phyloP scores from a whole-genome alignment of 2,329 filamentous ascomycete genomes.

The Cladosporium sp. region DNA sequence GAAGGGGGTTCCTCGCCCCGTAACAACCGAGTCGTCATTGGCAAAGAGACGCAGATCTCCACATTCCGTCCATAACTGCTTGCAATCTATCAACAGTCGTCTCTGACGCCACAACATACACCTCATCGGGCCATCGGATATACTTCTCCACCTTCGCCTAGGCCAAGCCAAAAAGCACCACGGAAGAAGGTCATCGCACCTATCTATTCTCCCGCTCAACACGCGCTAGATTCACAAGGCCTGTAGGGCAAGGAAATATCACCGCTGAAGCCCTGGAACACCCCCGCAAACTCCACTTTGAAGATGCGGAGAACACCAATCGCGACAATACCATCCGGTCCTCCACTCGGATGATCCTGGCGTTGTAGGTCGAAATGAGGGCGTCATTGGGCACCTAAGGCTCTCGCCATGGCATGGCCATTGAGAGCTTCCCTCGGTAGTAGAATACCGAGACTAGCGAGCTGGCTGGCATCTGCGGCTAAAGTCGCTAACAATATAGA shows the following conservation, averaged over 20 bases:
- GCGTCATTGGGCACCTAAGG: no score
- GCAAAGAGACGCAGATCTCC: no score
- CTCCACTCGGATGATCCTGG: neutral
- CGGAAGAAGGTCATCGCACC: neutral
- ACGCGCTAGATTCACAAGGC: neutral
- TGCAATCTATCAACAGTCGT: no score
- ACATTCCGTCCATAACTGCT: no score
- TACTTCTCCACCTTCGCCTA: neutral
- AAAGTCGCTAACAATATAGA: no score
- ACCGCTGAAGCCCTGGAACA: neutral
- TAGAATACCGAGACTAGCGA: no score
- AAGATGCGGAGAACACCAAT: neutral
- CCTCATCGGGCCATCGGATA: neutral
- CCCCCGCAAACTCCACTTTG: neutral
- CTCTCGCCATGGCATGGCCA: no score
- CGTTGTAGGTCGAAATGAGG: no score
- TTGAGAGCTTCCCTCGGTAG: no score
- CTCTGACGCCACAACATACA: neutral
- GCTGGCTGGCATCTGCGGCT: no score
- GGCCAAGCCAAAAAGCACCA: neutral
- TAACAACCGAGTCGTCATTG: no score
- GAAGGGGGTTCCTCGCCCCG: no score
- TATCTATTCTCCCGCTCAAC: neutral
- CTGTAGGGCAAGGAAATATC: neutral
- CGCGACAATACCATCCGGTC: neutral